Percentiles rank a stretch among this genome's conserved stretches.
Conservation (phyloP, 2,329 filamentous ascomycete species). For the Xylaria sp. region DNA sequence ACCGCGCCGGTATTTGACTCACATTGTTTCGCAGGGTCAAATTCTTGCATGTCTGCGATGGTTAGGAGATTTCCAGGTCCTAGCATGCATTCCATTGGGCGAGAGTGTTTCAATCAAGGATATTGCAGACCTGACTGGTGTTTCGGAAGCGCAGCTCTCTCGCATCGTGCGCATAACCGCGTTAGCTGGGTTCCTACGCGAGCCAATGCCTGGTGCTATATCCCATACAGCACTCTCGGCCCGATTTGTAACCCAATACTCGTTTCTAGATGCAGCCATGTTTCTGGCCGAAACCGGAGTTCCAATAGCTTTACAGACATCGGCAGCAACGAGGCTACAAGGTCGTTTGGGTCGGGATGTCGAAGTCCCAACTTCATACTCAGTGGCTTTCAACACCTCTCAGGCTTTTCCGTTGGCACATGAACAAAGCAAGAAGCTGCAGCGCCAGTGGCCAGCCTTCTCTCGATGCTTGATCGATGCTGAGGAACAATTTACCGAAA, state of each 20-base stretch:
- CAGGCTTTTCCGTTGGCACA: slow-evolving; percentile 12
- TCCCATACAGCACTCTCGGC: slow-evolving; percentile 55
- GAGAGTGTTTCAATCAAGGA: slow-evolving; percentile 54
- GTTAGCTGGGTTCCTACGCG: slow-evolving; percentile 52
- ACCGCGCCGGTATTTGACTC: not conserved
- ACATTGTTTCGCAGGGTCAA: slow-evolving; percentile 22
- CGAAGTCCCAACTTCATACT: not conserved
- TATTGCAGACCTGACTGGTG: slow-evolving; percentile 55
- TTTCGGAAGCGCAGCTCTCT: slow-evolving; percentile 53
- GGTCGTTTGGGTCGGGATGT: not conserved
- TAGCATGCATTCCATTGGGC: slow-evolving; percentile 57
- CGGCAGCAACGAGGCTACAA: slow-evolving; percentile 41
- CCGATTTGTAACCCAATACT: slow-evolving; percentile 51
- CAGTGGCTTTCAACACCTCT: slow-evolving; percentile 30
- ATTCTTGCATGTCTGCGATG: slow-evolving; percentile 53
- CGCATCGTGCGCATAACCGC: slow-evolving; percentile 52
- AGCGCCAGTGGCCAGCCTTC: slow-evolving; percentile 51
- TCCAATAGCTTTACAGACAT: slow-evolving; percentile 53
- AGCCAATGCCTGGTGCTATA: slow-evolving; percentile 50
- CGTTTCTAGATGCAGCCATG: slow-evolving; percentile 53
- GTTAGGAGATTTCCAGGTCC: slow-evolving; percentile 58
- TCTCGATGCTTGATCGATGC: slow-evolving; percentile 37
- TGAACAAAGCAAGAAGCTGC: slow-evolving; percentile 44
- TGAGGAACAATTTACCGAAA: not conserved
- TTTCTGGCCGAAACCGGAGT: slow-evolving; percentile 53